Evolutionary conservation across 495 filamentous ascomycete genomes (phyloP), one percentile per base, ranked within the genome.

Genomic region (Penicillium longicatenatum): DNA sequence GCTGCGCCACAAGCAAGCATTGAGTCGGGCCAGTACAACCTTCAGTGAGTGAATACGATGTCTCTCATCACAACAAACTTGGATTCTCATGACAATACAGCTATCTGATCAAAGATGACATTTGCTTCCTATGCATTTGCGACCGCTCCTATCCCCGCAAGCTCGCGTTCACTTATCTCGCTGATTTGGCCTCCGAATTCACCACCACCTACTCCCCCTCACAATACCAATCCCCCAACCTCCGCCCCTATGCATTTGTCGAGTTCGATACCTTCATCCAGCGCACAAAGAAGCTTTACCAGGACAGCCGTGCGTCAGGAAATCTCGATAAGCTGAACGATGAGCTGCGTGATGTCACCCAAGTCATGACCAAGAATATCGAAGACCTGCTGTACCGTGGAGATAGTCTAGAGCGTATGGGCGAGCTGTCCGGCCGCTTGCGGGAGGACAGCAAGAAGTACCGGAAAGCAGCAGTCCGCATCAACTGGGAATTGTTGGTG

Each of bases 281-380:
- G 58, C 85, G 89, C 55, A 97, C 94, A 52, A 96, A 93, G 77
- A 89, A 91, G 59, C 91, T 92, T 8, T 99, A 99, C 76, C 90
- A 94, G 64, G 93, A 98, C 70, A 86, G 86, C 52, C 89, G 95
- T 55, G 94, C 95, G 5, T 86, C 89, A 6, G 78, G 82, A 58
- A 97, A 97, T 71, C 81, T 97, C 42, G 90, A 91, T 70, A 90
- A 90, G 65, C 75, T 97, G 60, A 96, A 97, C 65, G 90, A 96
- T 69, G 94, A 99, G 79, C 83, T 99, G 43, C 86, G 92, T 65
- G 94, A 98, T 82, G 94, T 99, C 51, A 97, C 94, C 14, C 91
- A 96, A 73, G 93, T 98, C 61, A 99, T 99, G 94, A 98, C 94
- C 31, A 99, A 98, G 83, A 99, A 99, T 72, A 99, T 99, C 67